Base-by-base conservation (phyloP, 257 asterid genomes). In the Capsicum pubescens region DNA sequence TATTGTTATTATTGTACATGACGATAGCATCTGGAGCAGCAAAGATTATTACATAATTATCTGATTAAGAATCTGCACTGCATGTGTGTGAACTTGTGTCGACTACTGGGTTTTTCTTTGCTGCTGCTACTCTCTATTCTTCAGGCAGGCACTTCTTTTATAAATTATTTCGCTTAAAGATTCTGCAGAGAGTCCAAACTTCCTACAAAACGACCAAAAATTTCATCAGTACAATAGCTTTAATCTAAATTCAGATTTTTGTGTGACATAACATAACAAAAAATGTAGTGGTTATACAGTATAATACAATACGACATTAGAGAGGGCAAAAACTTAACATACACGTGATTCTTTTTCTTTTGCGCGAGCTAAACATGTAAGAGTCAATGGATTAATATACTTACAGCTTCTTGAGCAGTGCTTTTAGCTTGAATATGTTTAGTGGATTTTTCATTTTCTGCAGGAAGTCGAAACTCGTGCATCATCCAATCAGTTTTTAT, bases 401-500 rank as follows among this genome's bases (percentile, higher is more conserved):
- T 90, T 90, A 94, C 98, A 35, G 98, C 97, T 93, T 95, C 97
- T 89, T 92, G 98, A 63, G 94, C 80, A 13, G 83, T 87, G 86
- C 69, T 84, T 72, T 88, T 89, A 69, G 90, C 66, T 79, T 90
- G 88, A 76, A 86, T 57, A 76, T 89, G 89, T n/a, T 89, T 88
- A 84, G 90, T 70, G 86, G 32, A 86, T 70, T 82, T 89, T 80
- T 83, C 90, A 83, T 86, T 86, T 77, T 83, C 68, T 15, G 94
- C 46, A 5, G 98, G 98, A 44, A 93, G 96, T 9, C 98, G 95
- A 77, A 93, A 95, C 87, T 95, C 98, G 82, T 95, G 98, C 98
- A 95, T 95, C 98, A 95, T 95, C 98, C 98, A 95, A 39, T 95
- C 98, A 36, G 98, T 95, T 77, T 95, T 95, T 63, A 97, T 92